Evolutionary conservation across 1,284 basidiomycete species (phyloP).

Genomic region (Ustilago vetiveriae): DNA sequence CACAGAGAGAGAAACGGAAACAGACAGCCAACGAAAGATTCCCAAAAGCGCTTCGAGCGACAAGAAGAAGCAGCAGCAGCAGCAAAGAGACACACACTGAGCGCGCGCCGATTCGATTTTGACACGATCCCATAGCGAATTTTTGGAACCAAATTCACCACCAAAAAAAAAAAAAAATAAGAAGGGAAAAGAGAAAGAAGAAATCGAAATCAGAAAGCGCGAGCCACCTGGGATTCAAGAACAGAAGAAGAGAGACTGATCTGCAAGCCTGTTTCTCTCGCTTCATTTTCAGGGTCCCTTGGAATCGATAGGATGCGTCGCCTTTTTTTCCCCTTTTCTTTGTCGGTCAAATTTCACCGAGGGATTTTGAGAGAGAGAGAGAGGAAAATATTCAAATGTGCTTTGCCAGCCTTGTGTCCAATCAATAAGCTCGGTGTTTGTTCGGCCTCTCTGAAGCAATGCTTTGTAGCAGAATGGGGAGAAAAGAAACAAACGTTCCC

Average conservation of each 20-base stretch:
- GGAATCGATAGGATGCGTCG: no score
- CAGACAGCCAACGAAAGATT: no score
- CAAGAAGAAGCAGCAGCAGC: background rate
- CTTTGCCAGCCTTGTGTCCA: no score
- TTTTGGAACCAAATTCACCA: slow-evolving; percentile 7
- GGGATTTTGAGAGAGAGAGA: no score
- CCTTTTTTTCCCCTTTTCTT: background rate
- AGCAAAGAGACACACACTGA: background rate
- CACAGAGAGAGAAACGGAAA: no score
- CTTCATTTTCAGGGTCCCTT: no score
- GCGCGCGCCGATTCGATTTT: slow-evolving; percentile 2
- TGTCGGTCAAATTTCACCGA: slow-evolving; percentile 7
- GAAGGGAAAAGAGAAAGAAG: background rate
- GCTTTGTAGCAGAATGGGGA: no score
- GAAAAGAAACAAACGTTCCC: slow-evolving; percentile 6
- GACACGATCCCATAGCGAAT: background rate
- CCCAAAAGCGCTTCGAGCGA: background rate
- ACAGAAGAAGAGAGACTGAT: slow-evolving; percentile 9
- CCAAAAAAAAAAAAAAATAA: slow-evolving; percentile 1
- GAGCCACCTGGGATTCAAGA: slow-evolving; percentile 7
- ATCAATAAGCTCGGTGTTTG: slow-evolving; percentile 21
- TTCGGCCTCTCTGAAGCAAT: slow-evolving; percentile 13
- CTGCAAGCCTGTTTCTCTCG: slow-evolving; percentile 8
- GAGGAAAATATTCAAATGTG: no score
- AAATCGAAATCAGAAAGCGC: slow-evolving; percentile 3